Evolutionary conservation across 306 rosid species (phyloP).

Genomic region (Trichosanthes truncata): DNA sequence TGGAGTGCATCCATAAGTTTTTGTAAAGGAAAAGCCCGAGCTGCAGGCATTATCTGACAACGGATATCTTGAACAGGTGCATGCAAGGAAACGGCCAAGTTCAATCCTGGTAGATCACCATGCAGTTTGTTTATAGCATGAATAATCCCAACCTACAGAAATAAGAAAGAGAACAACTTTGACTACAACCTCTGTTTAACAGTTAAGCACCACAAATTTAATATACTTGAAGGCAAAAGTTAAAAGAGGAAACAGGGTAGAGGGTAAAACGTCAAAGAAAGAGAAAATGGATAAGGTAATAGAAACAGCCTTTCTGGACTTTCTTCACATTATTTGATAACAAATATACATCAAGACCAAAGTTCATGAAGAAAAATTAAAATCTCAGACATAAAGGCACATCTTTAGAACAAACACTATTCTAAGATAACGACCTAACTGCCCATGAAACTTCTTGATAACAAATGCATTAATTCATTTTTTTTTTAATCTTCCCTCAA

Average conservation of each 20-base stretch:
- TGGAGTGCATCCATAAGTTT: conserved; percentile 80
- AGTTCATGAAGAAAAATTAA: not conserved
- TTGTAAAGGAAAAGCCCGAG: conserved; percentile 87
- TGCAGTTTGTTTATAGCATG: conserved; percentile 88
- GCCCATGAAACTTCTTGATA: not conserved
- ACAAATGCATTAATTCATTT: not conserved
- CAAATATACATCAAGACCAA: not conserved
- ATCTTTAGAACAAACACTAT: not conserved
- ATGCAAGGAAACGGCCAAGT: conserved; percentile 91
- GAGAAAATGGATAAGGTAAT: not conserved
- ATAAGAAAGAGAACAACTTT: not conserved
- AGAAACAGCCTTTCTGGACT: not conserved
- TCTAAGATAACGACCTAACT: not conserved
- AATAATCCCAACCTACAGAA: conserved; percentile 69
- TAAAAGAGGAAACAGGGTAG: too few relatives aligned
- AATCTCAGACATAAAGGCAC: not conserved
- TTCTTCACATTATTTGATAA: not conserved
- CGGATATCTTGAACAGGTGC: conserved; percentile 92
- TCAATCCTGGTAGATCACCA: conserved; percentile 82
- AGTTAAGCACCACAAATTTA: not conserved
- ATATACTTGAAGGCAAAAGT: too few relatives aligned
- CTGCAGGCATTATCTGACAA: conserved; percentile 98
- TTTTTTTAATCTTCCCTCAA: not conserved
- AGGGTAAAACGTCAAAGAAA: not conserved
- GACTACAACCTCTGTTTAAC: not conserved